A percentile compares a stretch with the other conserved stretches of the same genome.
Conservation (phyloP, 2,329 filamentous ascomycete species). For the Waltergamsia citrina region DNA sequence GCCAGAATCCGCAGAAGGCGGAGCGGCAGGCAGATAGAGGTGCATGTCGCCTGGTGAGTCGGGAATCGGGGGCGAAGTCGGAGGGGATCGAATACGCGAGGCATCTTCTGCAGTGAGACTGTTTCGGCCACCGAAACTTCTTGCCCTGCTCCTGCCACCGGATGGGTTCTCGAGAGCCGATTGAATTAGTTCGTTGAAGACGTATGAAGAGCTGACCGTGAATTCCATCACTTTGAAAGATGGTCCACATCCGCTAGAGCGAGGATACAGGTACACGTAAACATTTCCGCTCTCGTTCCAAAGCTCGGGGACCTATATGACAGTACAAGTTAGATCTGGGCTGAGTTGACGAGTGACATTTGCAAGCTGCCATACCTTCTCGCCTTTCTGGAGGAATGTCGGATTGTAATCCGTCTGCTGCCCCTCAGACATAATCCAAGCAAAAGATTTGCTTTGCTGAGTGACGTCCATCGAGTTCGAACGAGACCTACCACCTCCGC, state of each 20-base stretch:
- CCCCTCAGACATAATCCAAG: constrained; percentile 48
- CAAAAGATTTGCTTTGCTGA: constrained; percentile 15
- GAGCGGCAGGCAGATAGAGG: constrained; percentile 43
- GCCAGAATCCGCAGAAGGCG: constrained; percentile 21
- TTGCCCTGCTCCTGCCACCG: constrained; percentile 21
- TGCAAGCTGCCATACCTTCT: constrained; percentile 38
- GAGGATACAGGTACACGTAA: constrained; percentile 47
- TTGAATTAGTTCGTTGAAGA: constrained; percentile 44
- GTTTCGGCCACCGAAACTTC: constrained; percentile 37
- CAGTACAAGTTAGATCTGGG: background rate
- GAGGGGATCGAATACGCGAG: constrained; percentile 24
- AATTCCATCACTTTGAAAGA: constrained; percentile 52
- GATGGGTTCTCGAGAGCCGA: constrained; percentile 26
- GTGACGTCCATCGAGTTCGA: constrained; percentile 33
- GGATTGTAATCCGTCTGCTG: constrained; percentile 47
- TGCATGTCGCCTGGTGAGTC: constrained; percentile 32
- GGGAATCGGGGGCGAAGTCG: constrained; percentile 24
- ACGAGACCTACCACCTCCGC: constrained; percentile 34
- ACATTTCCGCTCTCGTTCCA: constrained; percentile 54
- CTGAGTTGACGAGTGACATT: background rate
- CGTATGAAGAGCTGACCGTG: constrained; percentile 41
- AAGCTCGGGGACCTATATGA: constrained; percentile 48
- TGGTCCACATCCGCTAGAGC: constrained; percentile 36
- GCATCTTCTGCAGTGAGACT: constrained; percentile 42
- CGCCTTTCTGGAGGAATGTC: constrained; percentile 37